Base-by-base conservation (phyloP, 2,329 filamentous ascomycete species). In the Pseudocercospora fijiensis region DNA sequence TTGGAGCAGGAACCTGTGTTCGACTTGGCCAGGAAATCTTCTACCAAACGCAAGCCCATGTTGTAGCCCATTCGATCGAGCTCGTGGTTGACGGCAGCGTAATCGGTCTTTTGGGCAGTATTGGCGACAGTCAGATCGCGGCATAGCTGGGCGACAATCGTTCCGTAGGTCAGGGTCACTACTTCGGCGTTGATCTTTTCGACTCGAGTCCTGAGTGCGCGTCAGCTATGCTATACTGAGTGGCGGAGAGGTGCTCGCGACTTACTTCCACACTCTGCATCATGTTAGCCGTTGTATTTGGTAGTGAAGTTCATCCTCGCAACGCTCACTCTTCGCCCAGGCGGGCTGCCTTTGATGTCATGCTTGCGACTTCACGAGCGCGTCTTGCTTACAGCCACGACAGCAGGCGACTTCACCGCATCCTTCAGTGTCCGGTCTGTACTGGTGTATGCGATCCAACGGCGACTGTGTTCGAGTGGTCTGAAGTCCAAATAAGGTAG, bases 21-120 rank as follows among this genome's bases (percentile, higher is more conserved):
- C 4, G 92, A 95, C 78, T 97, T 98, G 72, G 95, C 95, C 18
- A 99, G 87, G 74, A 97, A 99, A 79, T 99, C 95, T 73, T 99
- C 95, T 71, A 99, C 97, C 69, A 99, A 81, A 41, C 95, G 90
- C 74, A 98, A 84, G 27, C 95, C 95, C 69, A 99, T 99, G 74
- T 98, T 98, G 81, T 98, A 97, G 61, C 95, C 95, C 95, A 99
- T 99, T 80, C 94, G 96, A 76, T 99, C 95, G 51, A 99, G 85
- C 78, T 99, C 95, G 78, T 94, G 92, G 81, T 99, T 99, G 76
- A 99, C 94, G 77, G 98, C 92, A 58, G 86, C 83, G 76, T 99
- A 99, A 80, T 98, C 92, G 73, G 87, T 88, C 72, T 97, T 92
- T n/a, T 61, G 62, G 20, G 70, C 64, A 55, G 72, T 74, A 57